These are phyloP conservation scores for Sphaerulina musiva DNA, from an alignment of 2,329 filamentous ascomycete species.

Conservation along the genomic window DNA sequence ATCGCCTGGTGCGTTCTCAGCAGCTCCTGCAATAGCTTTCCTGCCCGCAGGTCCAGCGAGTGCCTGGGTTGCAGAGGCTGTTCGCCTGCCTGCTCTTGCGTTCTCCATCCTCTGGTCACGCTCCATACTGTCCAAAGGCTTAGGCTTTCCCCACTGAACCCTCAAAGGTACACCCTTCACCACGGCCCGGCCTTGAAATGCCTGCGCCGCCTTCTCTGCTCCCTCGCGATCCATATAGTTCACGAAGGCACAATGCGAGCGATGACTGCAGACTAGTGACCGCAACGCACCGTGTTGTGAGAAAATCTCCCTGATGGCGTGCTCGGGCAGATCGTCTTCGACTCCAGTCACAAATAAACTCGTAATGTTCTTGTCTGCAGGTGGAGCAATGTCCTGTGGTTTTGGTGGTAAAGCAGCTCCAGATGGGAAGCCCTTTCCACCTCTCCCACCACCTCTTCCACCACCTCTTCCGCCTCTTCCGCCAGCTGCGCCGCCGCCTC, in stretches of 20 bases:
- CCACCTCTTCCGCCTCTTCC: constrained; percentile 35
- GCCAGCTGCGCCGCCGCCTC: constrained; percentile 15
- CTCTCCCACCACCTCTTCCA: constrained; percentile 38
- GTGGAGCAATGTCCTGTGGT: constrained; percentile 79
- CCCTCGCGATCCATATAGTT: constrained; percentile 82
- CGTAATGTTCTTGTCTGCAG: constrained; percentile 75
- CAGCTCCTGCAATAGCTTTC: constrained; percentile 29
- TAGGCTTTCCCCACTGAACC: constrained; percentile 88
- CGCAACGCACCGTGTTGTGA: constrained; percentile 81
- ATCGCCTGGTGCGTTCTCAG: constrained; percentile 39
- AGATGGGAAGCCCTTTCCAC: constrained; percentile 58
- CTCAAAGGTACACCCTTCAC: constrained; percentile 86
- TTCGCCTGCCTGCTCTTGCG: constrained; percentile 66
- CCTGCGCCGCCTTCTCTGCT: constrained; percentile 77
- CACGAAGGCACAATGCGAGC: constrained; percentile 93
- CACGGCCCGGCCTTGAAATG: constrained; percentile 80
- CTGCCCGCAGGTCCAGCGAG: constrained; percentile 25
- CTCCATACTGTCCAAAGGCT: constrained; percentile 85
- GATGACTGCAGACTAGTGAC: constrained; percentile 90
- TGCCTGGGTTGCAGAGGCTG: constrained; percentile 28
- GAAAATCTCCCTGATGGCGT: constrained; percentile 86
- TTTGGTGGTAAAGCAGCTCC: constrained; percentile 70
- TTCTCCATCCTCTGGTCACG: constrained; percentile 76
- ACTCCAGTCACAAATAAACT: constrained; percentile 92
- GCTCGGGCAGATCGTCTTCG: constrained; percentile 91